A percentile compares a stretch with the other conserved stretches of the same genome.
phyloP scores from a whole-genome alignment of 331 rosid species.

The Quercus phellos region DNA sequence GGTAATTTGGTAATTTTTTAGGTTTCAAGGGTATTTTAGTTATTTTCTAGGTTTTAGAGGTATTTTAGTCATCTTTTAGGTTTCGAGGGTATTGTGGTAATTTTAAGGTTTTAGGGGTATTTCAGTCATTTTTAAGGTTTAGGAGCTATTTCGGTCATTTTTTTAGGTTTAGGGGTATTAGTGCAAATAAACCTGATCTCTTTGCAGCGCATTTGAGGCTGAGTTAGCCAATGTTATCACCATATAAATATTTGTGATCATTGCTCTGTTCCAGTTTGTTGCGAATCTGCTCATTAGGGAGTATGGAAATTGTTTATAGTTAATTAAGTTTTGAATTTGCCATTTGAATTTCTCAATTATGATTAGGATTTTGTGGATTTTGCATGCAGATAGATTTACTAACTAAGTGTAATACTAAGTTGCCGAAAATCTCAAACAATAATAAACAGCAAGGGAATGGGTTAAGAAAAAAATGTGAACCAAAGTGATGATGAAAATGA shows the following conservation, averaged over 20 bases:
- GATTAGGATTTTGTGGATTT: background rate
- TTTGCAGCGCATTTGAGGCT: too few relatives aligned
- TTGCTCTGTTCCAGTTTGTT: background rate
- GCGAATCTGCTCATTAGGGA: background rate
- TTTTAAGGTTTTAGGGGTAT: too few relatives aligned
- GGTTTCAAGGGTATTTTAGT: too few relatives aligned
- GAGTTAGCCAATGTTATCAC: too few relatives aligned
- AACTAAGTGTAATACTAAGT: slow-evolving; percentile 1
- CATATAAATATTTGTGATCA: background rate
- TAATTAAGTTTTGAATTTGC: background rate
- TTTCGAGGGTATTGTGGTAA: too few relatives aligned
- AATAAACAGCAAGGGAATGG: slow-evolving; percentile 25
- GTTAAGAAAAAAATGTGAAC: slow-evolving; percentile 13
- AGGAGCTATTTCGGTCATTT: too few relatives aligned
- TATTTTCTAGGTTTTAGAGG: too few relatives aligned
- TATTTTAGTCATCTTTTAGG: too few relatives aligned
- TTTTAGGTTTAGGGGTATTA: too few relatives aligned
- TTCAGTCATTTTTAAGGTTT: too few relatives aligned
- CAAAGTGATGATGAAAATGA: slow-evolving; percentile 32
- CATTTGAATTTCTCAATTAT: background rate
- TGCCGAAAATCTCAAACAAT: background rate
- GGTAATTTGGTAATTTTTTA: too few relatives aligned
- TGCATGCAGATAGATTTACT: slow-evolving; percentile 16
- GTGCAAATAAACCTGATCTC: too few relatives aligned
- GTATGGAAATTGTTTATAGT: background rate